A percentile compares a stretch with the other conserved stretches of the same genome.
phyloP scores from a whole-genome alignment of 2,329 filamentous ascomycete genomes.

The Penicillium freii region DNA sequence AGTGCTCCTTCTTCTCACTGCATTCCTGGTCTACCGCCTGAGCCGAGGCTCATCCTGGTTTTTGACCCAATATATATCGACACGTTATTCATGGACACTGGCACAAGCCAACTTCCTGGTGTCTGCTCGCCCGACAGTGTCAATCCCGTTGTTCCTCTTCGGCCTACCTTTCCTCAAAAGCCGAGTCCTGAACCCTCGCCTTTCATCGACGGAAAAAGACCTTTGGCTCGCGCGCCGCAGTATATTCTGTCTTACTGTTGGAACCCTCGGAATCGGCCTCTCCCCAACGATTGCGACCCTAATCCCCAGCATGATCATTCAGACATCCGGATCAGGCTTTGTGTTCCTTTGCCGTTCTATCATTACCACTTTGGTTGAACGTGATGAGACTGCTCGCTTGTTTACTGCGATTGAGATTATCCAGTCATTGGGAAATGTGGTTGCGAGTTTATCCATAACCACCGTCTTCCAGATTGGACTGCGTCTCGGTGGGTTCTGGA shows the following conservation, averaged over 20 bases:
- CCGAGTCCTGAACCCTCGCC: conserved; percentile 37
- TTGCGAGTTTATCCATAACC: conserved; percentile 49
- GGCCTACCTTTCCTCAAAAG: conserved; percentile 43
- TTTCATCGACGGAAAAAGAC: conserved; percentile 44
- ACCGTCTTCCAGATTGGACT: conserved; percentile 49
- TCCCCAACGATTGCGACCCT: conserved; percentile 45
- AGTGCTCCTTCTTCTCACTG: conserved; percentile 44
- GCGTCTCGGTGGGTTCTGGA: conserved; percentile 47
- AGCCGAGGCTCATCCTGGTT: conserved; percentile 49
- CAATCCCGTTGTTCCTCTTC: conserved; percentile 48
- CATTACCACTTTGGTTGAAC: conserved; percentile 49
- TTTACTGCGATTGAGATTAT: conserved; percentile 52
- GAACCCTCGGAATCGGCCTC: conserved; percentile 49
- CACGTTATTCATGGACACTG: conserved; percentile 51
- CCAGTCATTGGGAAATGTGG: conserved; percentile 48
- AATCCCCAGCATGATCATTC: conserved; percentile 47
- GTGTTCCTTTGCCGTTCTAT: conserved; percentile 48
- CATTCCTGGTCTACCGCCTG: conserved; percentile 50
- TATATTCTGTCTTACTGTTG: conserved; percentile 44
- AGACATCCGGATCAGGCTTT: conserved; percentile 51
- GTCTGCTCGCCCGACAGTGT: conserved; percentile 49
- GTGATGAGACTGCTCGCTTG: conserved; percentile 49
- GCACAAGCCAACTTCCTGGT: conserved; percentile 45
- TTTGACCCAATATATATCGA: conserved; percentile 53
- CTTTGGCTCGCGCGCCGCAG: conserved; percentile 48